phyloP scores from a whole-genome alignment of 2,329 filamentous ascomycete genomes.

The Cytospora schulzeri region DNA sequence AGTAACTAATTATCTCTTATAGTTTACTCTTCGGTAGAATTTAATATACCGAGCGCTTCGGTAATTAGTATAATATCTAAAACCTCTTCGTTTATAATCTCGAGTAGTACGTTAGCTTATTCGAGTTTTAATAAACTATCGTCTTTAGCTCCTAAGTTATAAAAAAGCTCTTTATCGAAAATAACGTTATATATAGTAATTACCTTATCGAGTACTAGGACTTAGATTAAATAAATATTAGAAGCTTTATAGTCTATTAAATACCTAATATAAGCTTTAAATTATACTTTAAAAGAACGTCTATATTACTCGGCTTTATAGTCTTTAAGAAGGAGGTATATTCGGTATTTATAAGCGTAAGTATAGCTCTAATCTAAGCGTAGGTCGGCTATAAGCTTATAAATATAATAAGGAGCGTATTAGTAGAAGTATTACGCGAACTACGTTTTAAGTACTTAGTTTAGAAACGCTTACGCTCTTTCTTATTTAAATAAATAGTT shows the following conservation, averaged over 20 bases:
- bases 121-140: not conserved
- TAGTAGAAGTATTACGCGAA: not conserved
- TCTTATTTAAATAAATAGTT: not conserved
- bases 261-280: not conserved
- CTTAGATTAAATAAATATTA: no score
- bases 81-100: not conserved
- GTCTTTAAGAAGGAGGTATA: not conserved
- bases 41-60: not conserved
- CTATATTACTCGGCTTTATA: not conserved
- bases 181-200: no score
- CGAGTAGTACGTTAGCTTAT: not conserved
- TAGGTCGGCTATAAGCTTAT: not conserved
- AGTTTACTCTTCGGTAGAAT: not conserved
- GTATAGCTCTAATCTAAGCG: not conserved
- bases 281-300: not conserved
- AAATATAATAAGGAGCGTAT: not conserved
- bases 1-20: not conserved
- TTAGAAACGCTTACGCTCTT: not conserved
- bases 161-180: no score
- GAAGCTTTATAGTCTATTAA: not conserved
- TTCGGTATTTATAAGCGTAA: not conserved
- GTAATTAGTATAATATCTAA: not conserved
- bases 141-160: not conserved
- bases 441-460: not conserved
- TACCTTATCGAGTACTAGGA: no score